Evolutionary conservation across 164 flowering plant genomes (phyloP).

Genomic region (Sextonia rubra): DNA sequence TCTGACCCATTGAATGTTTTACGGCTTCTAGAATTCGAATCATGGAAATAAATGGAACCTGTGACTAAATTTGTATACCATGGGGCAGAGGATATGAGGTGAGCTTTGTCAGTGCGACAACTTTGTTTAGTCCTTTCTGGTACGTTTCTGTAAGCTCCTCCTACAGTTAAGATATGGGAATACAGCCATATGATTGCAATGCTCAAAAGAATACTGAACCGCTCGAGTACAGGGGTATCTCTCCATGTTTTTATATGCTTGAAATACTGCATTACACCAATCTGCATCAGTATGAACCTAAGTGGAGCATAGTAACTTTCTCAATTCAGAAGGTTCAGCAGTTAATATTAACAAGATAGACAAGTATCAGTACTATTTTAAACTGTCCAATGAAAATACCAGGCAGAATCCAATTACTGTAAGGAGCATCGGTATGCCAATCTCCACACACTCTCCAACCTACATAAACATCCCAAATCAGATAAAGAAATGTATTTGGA

Average conservation of each 20-base stretch:
- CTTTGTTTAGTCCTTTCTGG: conserved; percentile 34
- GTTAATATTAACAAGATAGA: not conserved
- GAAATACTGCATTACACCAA: conserved; percentile 10
- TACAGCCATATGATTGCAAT: conserved; percentile 14
- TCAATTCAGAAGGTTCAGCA: not conserved
- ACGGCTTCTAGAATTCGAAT: not conserved
- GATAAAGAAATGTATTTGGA: not conserved
- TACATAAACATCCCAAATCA: not conserved
- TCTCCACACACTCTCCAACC: conserved; percentile 16
- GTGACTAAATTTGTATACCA: conserved; percentile 31
- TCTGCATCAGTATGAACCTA: not conserved
- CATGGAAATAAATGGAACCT: not conserved
- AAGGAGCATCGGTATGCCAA: conserved; percentile 19
- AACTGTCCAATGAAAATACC: conserved; percentile 8
- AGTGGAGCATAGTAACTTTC: not conserved
- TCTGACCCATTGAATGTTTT: not conserved
- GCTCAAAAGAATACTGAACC: conserved; percentile 16
- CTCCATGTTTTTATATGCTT: conserved; percentile 12
- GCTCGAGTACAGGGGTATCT: conserved; percentile 14
- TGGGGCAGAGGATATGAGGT: conserved; percentile 72
- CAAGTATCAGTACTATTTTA: not conserved
- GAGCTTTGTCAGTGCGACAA: conserved; percentile 69
- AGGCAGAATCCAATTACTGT: conserved; percentile 2
- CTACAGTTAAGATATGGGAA: conserved; percentile 9
- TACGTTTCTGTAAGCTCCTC: conserved; percentile 16